These are phyloP conservation scores for Pseudocercospora fuligena DNA, from an alignment of 2,329 filamentous ascomycete genomes.

Conservation along the genomic window DNA sequence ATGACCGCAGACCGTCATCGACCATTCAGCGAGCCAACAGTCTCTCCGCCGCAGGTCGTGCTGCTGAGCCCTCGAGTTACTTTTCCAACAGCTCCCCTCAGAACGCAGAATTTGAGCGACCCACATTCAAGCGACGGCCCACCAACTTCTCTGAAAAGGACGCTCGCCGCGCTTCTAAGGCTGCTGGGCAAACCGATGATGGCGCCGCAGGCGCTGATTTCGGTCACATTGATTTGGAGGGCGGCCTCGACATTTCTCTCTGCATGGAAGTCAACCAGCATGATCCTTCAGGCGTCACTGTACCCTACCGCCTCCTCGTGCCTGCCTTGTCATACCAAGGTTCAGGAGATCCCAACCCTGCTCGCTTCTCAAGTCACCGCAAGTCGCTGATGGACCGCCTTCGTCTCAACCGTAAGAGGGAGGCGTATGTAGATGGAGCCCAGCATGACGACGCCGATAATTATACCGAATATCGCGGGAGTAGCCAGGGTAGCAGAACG, in stretches of 20 bases:
- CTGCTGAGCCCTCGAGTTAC: conserved; percentile 9
- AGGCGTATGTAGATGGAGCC: conserved; percentile 12
- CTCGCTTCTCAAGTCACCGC: conserved; percentile 27
- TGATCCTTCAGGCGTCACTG: conserved; percentile 86
- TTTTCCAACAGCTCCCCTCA: conserved; percentile 13
- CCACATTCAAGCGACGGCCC: conserved; percentile 52
- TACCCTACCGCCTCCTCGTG: conserved; percentile 83
- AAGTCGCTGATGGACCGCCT: conserved; percentile 32
- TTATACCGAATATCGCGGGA: conserved; percentile 23
- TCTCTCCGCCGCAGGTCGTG: conserved; percentile 22
- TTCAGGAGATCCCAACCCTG: conserved; percentile 35
- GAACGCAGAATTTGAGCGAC: conserved; percentile 32
- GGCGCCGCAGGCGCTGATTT: conserved; percentile 59
- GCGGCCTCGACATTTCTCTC: conserved; percentile 82
- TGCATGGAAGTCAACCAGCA: conserved; percentile 87
- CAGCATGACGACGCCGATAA: conserved; percentile 21
- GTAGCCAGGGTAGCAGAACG: conserved; percentile 22
- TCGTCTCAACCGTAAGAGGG: conserved; percentile 25
- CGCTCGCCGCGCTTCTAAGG: conserved; percentile 36
- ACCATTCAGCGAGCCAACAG: conserved; percentile 33
- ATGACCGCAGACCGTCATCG: conserved; percentile 12
- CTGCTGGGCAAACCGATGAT: conserved; percentile 47
- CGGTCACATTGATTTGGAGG: conserved; percentile 73
- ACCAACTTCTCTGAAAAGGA: conserved; percentile 50
- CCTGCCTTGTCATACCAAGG: conserved; percentile 67